phyloP scores from a whole-genome alignment of 495 filamentous ascomycete species.

The Penicillium coprophilum region DNA sequence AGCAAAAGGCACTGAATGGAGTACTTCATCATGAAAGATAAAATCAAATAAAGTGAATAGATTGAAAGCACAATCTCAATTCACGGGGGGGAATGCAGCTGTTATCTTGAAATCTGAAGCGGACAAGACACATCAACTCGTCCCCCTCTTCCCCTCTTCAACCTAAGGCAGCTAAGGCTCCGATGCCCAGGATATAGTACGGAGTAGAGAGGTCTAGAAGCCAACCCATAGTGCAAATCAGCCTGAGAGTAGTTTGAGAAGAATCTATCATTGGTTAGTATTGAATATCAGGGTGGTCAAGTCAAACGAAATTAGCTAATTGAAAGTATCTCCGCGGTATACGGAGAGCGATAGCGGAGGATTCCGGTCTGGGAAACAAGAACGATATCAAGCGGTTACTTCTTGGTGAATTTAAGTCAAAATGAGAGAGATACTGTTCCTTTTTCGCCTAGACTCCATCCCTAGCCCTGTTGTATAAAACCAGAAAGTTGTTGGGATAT shows the following conservation, averaged over 20 bases:
- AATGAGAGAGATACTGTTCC: slow-evolving; percentile 5
- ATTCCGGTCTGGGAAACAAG: too few relatives aligned
- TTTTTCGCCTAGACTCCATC: slow-evolving; percentile 4
- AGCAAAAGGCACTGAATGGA: slow-evolving; percentile 34
- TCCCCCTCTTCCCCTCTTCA: not conserved
- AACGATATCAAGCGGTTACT: too few relatives aligned
- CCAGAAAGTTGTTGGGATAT: not conserved
- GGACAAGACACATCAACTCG: not conserved
- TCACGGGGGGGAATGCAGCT: not conserved
- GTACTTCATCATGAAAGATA: too few relatives aligned
- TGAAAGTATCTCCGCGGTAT: slow-evolving; percentile 13
- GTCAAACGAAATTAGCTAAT: slow-evolving; percentile 24
- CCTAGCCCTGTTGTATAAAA: not conserved
- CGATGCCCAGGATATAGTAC: too few relatives aligned
- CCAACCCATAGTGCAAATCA: too few relatives aligned
- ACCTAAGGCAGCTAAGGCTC: too few relatives aligned
- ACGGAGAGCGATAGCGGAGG: slow-evolving; percentile 14
- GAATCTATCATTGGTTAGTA: not conserved
- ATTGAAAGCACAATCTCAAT: too few relatives aligned
- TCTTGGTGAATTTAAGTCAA: not conserved
- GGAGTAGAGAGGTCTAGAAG: too few relatives aligned
- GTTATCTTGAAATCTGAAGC: slow-evolving; percentile 1
- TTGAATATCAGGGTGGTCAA: not conserved
- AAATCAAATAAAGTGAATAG: too few relatives aligned
- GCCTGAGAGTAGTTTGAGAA: not conserved